These are phyloP conservation scores for Solanum appendiculatum DNA, from an alignment of 257 asterid species.

Conservation along the genomic window DNA sequence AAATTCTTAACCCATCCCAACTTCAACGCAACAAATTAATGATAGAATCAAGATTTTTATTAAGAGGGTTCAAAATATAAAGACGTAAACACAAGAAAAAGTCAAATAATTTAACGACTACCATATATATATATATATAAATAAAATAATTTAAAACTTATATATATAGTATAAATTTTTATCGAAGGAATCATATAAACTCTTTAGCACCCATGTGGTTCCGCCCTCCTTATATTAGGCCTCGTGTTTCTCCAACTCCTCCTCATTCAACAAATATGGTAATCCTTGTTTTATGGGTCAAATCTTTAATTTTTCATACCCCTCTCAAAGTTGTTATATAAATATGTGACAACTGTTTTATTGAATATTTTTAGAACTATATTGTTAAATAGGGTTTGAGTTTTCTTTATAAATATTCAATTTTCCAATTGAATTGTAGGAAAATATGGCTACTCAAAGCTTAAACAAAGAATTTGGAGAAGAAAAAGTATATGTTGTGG, in stretches of 20 bases:
- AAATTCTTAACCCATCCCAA: background rate
- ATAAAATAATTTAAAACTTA: background rate
- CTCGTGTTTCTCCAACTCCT: background rate
- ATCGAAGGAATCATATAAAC: background rate
- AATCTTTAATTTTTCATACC: background rate
- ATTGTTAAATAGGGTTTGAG: background rate
- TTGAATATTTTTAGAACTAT: background rate
- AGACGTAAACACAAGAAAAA: background rate
- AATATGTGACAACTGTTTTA: background rate
- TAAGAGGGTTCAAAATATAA: background rate
- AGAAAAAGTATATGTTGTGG: background rate
- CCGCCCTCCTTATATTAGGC: background rate
- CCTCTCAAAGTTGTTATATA: background rate
- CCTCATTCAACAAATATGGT: background rate
- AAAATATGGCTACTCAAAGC: slow-evolving; percentile 21
- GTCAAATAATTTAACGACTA: background rate
- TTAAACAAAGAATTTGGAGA: slow-evolving; percentile 22
- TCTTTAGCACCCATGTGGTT: background rate
- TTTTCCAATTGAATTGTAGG: slow-evolving; percentile 5
- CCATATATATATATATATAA: background rate
- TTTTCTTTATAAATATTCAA: background rate
- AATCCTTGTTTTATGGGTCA: background rate
- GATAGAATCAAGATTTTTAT: background rate
- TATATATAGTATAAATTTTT: background rate
- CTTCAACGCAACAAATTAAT: background rate